Base-by-base conservation (phyloP, 805 yeast species). In the Saccharomycopsis schoenii region DNA sequence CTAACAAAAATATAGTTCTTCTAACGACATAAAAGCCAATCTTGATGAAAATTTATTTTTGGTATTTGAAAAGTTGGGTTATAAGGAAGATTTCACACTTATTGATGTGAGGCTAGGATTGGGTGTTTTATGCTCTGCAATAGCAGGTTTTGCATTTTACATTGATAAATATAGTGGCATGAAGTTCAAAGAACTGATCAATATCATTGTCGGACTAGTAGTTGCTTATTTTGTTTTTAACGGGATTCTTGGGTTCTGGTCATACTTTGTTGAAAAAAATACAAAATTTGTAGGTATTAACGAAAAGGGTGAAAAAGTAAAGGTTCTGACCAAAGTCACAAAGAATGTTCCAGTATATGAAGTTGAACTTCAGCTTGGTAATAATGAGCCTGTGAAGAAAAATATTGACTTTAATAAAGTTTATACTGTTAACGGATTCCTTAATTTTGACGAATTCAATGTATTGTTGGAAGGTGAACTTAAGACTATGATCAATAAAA, bases 1-100 rank as follows among this genome's bases (percentile, higher is more conserved):
- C 47, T 55, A 39, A 55, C 58, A 17, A 8, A 17, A 19, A 10
- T 41, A 25, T 58, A 75, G 81, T 67, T 81, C 85, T 0, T 76
- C 76, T 4, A 67, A 69, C 14, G 82, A 80, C 2, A 72, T 83
- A 66, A 77, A 80, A 63, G 74, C 73, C 19, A 78, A 80, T 43
- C 71, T 77, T 15, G 86, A 83, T 67, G 85, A 82, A 14, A 74
- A 74, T 41, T 71, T 83, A 40, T 69, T 80, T 5, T 68, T 64
- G 2, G 73, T 74, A 0, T 68, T 83, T 59, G 73, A 73, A 39
- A 71, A 71, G 43, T 67, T 81, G 12, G 83, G 82, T 2, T 83
- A 74, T 65, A 69, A 70, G 12, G 82, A 83, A 66, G 75, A 80
- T 34, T 82, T 81, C 65, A 65, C 64, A 14, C 63, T 80, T 17